A percentile compares a stretch with the other conserved stretches of the same genome.
These are phyloP conservation scores for Aspergillus melleus DNA, from an alignment of 2,329 filamentous ascomycete genomes.

Conservation along the genomic window DNA sequence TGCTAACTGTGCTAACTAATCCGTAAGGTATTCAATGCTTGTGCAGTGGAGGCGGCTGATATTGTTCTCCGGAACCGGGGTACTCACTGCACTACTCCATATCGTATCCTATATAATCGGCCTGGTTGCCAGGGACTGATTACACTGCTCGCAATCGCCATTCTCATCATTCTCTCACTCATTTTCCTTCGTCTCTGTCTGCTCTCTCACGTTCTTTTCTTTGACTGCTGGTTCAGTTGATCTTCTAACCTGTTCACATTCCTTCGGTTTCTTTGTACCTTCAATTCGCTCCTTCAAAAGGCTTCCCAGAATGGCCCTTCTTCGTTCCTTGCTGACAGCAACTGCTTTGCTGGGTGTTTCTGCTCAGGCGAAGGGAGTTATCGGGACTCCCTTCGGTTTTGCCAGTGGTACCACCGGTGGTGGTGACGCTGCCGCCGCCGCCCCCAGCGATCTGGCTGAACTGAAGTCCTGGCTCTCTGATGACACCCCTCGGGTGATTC, in stretches of 20 bases:
- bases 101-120: background rate
- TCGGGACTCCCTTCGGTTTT: conserved; percentile 44
- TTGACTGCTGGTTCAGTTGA: background rate
- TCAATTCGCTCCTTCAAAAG: background rate
- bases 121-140: background rate
- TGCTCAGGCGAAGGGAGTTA: conserved; percentile 23
- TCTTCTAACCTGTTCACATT: background rate
- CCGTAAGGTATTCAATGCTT: too few relatives aligned
- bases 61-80: too few relatives aligned
- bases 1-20: too few relatives aligned
- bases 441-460: conserved; percentile 56
- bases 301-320: conserved; percentile 16
- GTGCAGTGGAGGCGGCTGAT: too few relatives aligned
- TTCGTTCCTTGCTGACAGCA: conserved; percentile 18
- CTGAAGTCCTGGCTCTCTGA: conserved; percentile 52
- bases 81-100: background rate
- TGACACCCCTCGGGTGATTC: conserved; percentile 56
- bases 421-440: conserved; percentile 53
- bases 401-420: conserved; percentile 59
- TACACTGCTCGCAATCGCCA: background rate
- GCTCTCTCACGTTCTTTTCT: background rate
- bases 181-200: background rate
- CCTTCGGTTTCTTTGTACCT: background rate
- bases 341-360: conserved; percentile 21
- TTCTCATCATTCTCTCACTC: background rate